A percentile compares a stretch with the other conserved stretches of the same genome.
phyloP scores from a whole-genome alignment of 495 filamentous ascomycete genomes.

The Chlorociboria aeruginascens region DNA sequence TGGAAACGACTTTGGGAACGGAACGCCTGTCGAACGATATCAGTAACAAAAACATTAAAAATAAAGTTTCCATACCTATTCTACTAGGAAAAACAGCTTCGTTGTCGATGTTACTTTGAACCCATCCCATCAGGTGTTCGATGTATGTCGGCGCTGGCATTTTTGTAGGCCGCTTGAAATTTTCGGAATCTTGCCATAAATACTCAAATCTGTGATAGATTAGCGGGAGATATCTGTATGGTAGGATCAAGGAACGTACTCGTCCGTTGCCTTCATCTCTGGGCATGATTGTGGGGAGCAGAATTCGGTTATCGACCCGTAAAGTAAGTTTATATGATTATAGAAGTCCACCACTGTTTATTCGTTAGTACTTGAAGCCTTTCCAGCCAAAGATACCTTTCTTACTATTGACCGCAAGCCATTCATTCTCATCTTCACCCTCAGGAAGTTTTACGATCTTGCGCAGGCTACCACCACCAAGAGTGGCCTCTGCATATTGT shows the following conservation, averaged over 20 bases:
- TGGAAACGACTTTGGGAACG: conserved; percentile 89
- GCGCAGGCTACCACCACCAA: conserved; percentile 86
- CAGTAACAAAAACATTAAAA: neutral
- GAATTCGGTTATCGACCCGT: conserved; percentile 97
- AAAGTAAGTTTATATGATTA: conserved; percentile 98
- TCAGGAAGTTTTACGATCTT: conserved; percentile 96
- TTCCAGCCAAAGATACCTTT: neutral
- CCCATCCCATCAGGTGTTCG: conserved; percentile 95
- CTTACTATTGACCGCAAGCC: conserved; percentile 91
- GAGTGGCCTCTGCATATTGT: conserved; percentile 94
- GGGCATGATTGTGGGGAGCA: conserved; percentile 94
- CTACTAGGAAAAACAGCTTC: conserved; percentile 87
- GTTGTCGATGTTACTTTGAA: conserved; percentile 90
- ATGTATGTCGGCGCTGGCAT: conserved; percentile 97
- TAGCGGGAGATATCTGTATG: neutral
- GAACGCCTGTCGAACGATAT: conserved; percentile 50
- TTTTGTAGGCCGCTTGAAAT: conserved; percentile 90
- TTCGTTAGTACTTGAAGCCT: neutral
- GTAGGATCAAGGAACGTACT: conserved; percentile 39
- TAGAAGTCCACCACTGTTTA: conserved; percentile 92
- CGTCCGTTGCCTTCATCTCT: conserved; percentile 99
- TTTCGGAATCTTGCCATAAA: conserved; percentile 91
- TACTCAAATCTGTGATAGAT: conserved; percentile 70
- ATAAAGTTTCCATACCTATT: conserved; percentile 47
- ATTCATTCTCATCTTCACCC: conserved; percentile 94